phyloP scores from a whole-genome alignment of 176 grass and related monocot genomes.

The sorghum (Sorghum bicolor) region Sorghum_bicolor_NCBIv3 NC_012878.2:6346001-6346500 shows the following conservation, averaged over 20 bases:
- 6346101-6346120: not conserved
- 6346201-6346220: not conserved
- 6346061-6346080: slow-evolving; percentile 11
- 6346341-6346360: not conserved
- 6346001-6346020: slow-evolving; percentile 51
- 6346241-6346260: not conserved
- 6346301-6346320: slow-evolving; percentile 2
- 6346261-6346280: not conserved
- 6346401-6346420: not conserved
- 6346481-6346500: not conserved
- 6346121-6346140: not conserved
- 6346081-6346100: not conserved
- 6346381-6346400: not conserved
- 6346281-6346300: too few species aligned
- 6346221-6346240: not conserved
- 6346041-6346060: not conserved
- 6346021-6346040: slow-evolving; percentile 45
- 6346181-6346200: not conserved
- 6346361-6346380: not conserved
- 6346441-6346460: not conserved
- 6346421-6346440: not conserved
- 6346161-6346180: not conserved
- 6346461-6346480: not conserved
- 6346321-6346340: not conserved
- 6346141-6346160: not conserved